These are phyloP conservation scores for Murraya paniculata DNA, from an alignment of 345 rosid species.

Conservation along the genomic window DNA sequence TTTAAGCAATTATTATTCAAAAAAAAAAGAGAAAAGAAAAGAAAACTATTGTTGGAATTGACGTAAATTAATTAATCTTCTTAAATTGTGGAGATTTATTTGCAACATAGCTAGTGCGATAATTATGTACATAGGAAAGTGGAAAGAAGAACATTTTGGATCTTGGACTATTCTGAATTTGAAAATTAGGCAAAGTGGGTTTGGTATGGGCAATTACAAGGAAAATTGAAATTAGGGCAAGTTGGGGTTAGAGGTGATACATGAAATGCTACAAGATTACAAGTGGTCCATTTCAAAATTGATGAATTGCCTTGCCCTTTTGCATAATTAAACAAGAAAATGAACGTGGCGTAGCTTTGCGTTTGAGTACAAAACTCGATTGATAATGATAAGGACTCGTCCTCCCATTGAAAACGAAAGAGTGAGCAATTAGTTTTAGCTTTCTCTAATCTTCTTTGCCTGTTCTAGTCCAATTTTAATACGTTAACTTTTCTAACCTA, in stretches of 20 bases:
- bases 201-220: neutral
- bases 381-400: slow-evolving; percentile 10
- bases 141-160: neutral
- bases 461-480: neutral
- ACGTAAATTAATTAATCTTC: too few species aligned
- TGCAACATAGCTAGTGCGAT: neutral
- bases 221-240: neutral
- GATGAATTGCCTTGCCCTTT: neutral
- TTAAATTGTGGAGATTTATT: too few species aligned
- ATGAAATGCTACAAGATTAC: neutral
- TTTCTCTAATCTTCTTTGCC: neutral
- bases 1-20: too few species aligned
- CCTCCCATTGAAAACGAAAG: slow-evolving; percentile 1
- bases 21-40: too few species aligned
- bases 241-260: neutral
- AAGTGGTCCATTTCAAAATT: neutral
- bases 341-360: slow-evolving; percentile 17
- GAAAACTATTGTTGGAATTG: too few species aligned
- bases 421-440: slow-evolving; percentile 1
- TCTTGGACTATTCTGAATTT: neutral
- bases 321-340: neutral
- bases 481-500: neutral
- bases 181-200: neutral
- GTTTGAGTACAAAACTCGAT: slow-evolving; percentile 31
- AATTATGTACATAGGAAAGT: neutral